These are phyloP conservation scores for Craterostigma plantagineum DNA, from an alignment of 257 asterid genomes.

Conservation along the genomic window DNA sequence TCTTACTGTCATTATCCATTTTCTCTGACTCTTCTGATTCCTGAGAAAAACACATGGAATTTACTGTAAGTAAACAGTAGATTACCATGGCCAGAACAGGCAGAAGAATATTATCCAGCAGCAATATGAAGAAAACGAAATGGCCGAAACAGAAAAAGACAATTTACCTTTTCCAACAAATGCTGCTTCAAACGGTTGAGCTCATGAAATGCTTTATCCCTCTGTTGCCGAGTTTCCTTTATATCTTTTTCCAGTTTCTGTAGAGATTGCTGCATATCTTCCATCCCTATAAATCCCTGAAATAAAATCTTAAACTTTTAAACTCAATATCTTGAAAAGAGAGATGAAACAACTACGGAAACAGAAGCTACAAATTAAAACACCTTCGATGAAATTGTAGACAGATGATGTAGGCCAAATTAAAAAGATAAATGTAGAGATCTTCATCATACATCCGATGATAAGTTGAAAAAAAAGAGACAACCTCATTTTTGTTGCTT, in stretches of 20 bases:
- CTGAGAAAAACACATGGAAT: slow-evolving; percentile 15
- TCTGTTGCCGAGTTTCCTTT: slow-evolving; percentile 41
- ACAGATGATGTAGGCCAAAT: slow-evolving; percentile 5
- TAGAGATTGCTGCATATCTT: slow-evolving; percentile 45
- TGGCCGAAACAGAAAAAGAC: neutral
- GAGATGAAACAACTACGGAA: too few species aligned
- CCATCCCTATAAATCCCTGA: slow-evolving; percentile 41
- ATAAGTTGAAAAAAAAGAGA: slow-evolving; percentile 3
- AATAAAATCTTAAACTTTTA: slow-evolving; percentile 14
- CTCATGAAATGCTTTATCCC: slow-evolving; percentile 67
- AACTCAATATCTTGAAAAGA: slow-evolving; percentile 2
- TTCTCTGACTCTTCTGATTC: slow-evolving; percentile 97
- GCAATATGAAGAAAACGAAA: slow-evolving; percentile 1
- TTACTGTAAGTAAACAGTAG: neutral
- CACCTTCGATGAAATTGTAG: too few species aligned
- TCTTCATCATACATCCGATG: slow-evolving; percentile 1
- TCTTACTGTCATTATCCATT: slow-evolving; percentile 91
- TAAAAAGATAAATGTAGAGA: slow-evolving; percentile 5
- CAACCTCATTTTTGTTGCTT: slow-evolving; percentile 33
- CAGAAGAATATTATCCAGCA: slow-evolving; percentile 8
- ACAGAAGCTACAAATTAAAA: too few species aligned
- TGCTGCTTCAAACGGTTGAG: slow-evolving; percentile 93
- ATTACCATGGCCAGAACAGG: slow-evolving; percentile 7
- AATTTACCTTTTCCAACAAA: slow-evolving; percentile 71
- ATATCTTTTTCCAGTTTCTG: slow-evolving; percentile 68